Conservation (phyloP, 352 stramenopile genomes). For the Discostella stelligera region DNA sequence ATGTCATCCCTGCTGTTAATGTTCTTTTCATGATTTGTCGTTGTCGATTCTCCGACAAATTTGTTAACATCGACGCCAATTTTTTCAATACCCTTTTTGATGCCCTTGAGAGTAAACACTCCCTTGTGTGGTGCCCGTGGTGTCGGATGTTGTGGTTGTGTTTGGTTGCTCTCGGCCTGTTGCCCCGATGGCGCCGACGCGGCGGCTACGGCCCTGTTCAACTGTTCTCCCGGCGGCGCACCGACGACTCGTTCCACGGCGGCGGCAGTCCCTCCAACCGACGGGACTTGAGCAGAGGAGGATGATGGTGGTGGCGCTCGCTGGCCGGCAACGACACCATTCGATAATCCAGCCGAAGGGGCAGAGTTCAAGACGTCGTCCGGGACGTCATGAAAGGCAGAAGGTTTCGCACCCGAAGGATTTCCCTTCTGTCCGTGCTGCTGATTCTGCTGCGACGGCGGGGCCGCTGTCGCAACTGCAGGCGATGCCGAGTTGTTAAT, state of each 20-base stretch:
- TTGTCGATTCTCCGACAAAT: slow-evolving; percentile 13
- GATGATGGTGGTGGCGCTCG: slow-evolving; percentile 2
- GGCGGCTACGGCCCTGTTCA: slow-evolving; percentile 18
- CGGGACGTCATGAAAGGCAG: slow-evolving; percentile 31
- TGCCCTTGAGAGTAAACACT: slow-evolving; percentile 45
- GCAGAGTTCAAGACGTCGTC: slow-evolving; percentile 22
- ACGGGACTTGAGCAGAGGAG: background rate
- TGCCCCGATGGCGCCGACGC: slow-evolving; percentile 13
- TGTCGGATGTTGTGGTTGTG: background rate
- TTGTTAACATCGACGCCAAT: slow-evolving; percentile 29
- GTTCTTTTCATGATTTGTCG: background rate
- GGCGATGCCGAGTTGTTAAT: slow-evolving; percentile 3
- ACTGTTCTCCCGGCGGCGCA: slow-evolving; percentile 26
- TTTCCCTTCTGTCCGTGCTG: slow-evolving; percentile 2
- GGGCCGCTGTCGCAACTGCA: background rate
- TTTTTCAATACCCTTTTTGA: slow-evolving; percentile 54
- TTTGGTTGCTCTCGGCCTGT: background rate
- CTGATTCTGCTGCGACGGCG: background rate
- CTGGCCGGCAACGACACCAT: background rate
- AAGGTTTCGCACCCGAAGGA: slow-evolving; percentile 12
- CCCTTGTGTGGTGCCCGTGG: slow-evolving; percentile 1
- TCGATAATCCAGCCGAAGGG: background rate
- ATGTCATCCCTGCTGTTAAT: slow-evolving; percentile 23
- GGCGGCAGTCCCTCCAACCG: slow-evolving; percentile 10
- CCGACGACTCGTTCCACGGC: slow-evolving; percentile 16